A percentile compares a stretch with the other conserved stretches of the same genome.
Conservation (phyloP, 305 asterid genomes). For the Fraxinus floribunda region DNA sequence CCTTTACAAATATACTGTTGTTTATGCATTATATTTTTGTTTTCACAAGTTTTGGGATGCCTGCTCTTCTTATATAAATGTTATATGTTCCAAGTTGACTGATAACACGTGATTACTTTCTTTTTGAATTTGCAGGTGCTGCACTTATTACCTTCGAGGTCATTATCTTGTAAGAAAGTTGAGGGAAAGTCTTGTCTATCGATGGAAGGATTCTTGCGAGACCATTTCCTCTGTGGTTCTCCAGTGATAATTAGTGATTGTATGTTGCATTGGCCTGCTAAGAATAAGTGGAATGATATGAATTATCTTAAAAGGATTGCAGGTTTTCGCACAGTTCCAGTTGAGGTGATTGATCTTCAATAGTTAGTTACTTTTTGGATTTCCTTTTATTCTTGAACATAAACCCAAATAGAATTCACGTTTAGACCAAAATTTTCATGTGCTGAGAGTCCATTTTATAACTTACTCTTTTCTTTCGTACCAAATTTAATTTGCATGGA, state of each 20-base stretch:
- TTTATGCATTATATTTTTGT: neutral
- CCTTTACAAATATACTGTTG: neutral
- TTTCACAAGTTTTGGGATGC: neutral
- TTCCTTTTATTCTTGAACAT: neutral
- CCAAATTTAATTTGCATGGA: neutral
- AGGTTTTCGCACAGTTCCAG: slow-evolving; percentile 92
- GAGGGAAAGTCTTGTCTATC: slow-evolving; percentile 60
- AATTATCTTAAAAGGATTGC: slow-evolving; percentile 74
- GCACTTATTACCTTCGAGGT: slow-evolving; percentile 55
- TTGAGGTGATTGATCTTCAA: slow-evolving; percentile 41
- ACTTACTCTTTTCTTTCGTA: neutral
- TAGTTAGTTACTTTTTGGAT: neutral
- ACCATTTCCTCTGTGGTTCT: slow-evolving; percentile 45
- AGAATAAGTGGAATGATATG: slow-evolving; percentile 70
- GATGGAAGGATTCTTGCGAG: slow-evolving; percentile 73
- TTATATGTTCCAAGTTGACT: neutral
- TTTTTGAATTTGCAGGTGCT: slow-evolving; percentile 49
- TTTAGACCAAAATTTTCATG: neutral
- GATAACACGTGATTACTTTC: neutral
- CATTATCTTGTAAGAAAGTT: slow-evolving; percentile 66
- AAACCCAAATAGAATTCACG: neutral
- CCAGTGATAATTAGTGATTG: slow-evolving; percentile 68
- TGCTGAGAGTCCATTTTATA: neutral
- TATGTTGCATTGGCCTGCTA: slow-evolving; percentile 96
- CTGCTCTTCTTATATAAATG: neutral